phyloP scores from a whole-genome alignment of 306 rosid genomes.

The Neltuma alba region DNA sequence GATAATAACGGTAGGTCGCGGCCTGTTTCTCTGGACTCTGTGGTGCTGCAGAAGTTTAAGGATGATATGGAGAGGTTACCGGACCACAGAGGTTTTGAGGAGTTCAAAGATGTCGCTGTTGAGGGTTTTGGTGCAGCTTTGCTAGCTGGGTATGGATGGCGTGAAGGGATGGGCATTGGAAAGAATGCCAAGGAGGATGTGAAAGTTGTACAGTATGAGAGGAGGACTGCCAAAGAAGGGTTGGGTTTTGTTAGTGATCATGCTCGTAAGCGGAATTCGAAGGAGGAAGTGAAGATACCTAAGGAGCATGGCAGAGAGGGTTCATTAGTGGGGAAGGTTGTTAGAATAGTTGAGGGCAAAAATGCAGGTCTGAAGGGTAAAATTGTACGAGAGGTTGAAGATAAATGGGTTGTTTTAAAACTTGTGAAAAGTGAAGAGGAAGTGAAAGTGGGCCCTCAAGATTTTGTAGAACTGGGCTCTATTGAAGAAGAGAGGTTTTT shows the following conservation, averaged over 20 bases:
- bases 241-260: slow-evolving; percentile 64
- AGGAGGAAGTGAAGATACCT: slow-evolving; percentile 4
- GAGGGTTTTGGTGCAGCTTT: slow-evolving; percentile 82
- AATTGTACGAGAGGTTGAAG: slow-evolving; percentile 45
- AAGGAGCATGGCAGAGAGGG: slow-evolving; percentile 27
- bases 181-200: slow-evolving; percentile 72
- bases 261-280: background rate
- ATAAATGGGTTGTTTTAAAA: slow-evolving; percentile 48
- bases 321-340: slow-evolving; percentile 39
- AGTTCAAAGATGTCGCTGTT: slow-evolving; percentile 69
- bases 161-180: slow-evolving; percentile 82
- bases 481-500: slow-evolving; percentile 65
- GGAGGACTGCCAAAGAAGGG: slow-evolving; percentile 67
- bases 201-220: slow-evolving; percentile 52
- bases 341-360: slow-evolving; percentile 65
- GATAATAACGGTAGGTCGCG: background rate
- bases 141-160: slow-evolving; percentile 90
- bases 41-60: slow-evolving; percentile 56
- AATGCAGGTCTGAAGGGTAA: slow-evolving; percentile 62
- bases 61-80: slow-evolving; percentile 63
- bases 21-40: slow-evolving; percentile 33
- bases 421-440: slow-evolving; percentile 43
- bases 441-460: slow-evolving; percentile 47
- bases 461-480: slow-evolving; percentile 65
- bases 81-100: slow-evolving; percentile 67